Percentiles rank a stretch among this genome's conserved stretches.
Evolutionary conservation across 352 stramenopile genomes (phyloP).

Genomic region (Phytophthora meadii): DNA sequence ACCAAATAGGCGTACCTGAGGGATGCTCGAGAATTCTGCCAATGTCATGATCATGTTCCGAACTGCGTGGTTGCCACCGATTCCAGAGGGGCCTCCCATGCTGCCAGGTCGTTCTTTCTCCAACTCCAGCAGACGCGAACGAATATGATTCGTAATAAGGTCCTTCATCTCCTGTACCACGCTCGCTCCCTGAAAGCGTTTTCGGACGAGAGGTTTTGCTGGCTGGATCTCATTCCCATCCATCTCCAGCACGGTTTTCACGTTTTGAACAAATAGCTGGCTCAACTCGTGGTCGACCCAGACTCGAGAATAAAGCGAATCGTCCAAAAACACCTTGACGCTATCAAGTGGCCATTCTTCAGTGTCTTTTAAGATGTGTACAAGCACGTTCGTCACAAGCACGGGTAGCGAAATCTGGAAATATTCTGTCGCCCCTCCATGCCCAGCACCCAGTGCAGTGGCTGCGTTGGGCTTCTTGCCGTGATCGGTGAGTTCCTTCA

Average conservation of each 20-base stretch:
- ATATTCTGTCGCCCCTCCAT: slow-evolving; percentile 37
- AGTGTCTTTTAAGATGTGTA: slow-evolving; percentile 68
- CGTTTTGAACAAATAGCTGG: slow-evolving; percentile 74
- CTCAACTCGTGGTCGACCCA: slow-evolving; percentile 90
- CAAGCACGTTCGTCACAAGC: slow-evolving; percentile 74
- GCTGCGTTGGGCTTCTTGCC: slow-evolving; percentile 36
- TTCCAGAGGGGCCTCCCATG: slow-evolving; percentile 21
- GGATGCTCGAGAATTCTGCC: slow-evolving; percentile 66
- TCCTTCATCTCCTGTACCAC: slow-evolving; percentile 62
- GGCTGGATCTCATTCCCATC: slow-evolving; percentile 25
- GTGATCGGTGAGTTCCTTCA: slow-evolving; percentile 45
- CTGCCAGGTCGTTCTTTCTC: slow-evolving; percentile 65
- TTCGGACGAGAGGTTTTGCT: slow-evolving; percentile 40
- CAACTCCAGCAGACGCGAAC: slow-evolving; percentile 63
- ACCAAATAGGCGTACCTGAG: slow-evolving; percentile 67
- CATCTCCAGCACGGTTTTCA: slow-evolving; percentile 70
- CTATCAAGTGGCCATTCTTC: slow-evolving; percentile 80
- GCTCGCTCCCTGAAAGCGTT: slow-evolving; percentile 52
- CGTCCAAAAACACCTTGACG: slow-evolving; percentile 88
- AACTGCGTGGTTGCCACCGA: slow-evolving; percentile 58
- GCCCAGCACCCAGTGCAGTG: slow-evolving; percentile 24
- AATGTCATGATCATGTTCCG: slow-evolving; percentile 83
- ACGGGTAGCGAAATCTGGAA: slow-evolving; percentile 73
- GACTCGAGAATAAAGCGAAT: slow-evolving; percentile 78
- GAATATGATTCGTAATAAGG: slow-evolving; percentile 76